These are phyloP conservation scores for Termitomyces bulborhizus DNA, from an alignment of 768 basidiomycete genomes.

Conservation along the genomic window DNA sequence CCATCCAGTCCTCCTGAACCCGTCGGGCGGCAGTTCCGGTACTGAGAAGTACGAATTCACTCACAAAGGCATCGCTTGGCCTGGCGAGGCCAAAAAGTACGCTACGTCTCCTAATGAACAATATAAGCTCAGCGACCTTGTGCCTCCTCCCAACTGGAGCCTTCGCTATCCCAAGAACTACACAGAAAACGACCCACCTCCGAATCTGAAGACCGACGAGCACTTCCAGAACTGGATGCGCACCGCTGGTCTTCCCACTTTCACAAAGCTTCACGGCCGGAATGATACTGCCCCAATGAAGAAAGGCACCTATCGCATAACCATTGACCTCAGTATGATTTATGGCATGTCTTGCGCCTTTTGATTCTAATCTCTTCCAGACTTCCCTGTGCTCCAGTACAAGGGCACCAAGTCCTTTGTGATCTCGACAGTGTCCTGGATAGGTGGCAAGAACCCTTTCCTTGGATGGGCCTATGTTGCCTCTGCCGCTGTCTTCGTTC, in stretches of 20 bases:
- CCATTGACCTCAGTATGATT: constrained; percentile 74
- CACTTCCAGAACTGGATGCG: constrained; percentile 99
- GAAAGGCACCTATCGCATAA: constrained; percentile 71
- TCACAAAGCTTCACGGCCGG: constrained; percentile 90
- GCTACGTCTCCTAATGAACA: constrained; percentile 42
- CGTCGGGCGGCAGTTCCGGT: constrained; percentile 35
- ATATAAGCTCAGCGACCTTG: constrained; percentile 51
- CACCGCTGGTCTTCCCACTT: constrained; percentile 93
- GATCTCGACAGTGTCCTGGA: constrained; percentile 97
- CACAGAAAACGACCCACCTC: constrained; percentile 53
- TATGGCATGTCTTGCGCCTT: constrained; percentile 4
- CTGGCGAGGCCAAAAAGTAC: constrained; percentile 91
- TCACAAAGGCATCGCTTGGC: constrained; percentile 86
- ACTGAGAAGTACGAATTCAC: constrained; percentile 67
- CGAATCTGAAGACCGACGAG: constrained; percentile 71
- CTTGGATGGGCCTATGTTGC: constrained; percentile 98
- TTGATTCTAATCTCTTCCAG: constrained; percentile 33
- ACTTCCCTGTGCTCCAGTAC: constrained; percentile 89
- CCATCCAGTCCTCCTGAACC: constrained; percentile 52
- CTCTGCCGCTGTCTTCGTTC: constrained; percentile 78
- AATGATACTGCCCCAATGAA: constrained; percentile 74
- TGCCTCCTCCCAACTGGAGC: constrained; percentile 93
- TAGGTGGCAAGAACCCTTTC: constrained; percentile 98
- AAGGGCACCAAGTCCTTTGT: constrained; percentile 96
- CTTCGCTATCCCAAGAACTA: constrained; percentile 71